Percentiles rank a stretch among this genome's conserved stretches.
Conservation (phyloP, 352 stramenopile species). For the Phytophthora cactorum region DNA sequence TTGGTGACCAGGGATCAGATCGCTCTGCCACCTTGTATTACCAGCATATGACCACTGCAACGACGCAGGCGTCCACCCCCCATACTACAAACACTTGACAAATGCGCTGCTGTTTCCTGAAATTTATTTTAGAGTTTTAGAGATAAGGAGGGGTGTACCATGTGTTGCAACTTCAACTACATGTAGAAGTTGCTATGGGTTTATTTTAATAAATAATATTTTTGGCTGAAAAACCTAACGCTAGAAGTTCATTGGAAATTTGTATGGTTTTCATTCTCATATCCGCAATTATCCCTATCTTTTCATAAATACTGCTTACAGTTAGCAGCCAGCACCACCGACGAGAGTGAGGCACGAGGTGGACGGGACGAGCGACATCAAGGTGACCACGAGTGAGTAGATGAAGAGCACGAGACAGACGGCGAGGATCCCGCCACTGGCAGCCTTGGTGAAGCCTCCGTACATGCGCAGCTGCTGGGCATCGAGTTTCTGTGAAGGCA, state of each 20-base stretch:
- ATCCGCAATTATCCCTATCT: conserved; percentile 5
- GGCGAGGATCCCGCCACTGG: conserved; percentile 35
- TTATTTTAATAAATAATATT: background rate
- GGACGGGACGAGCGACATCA: conserved; percentile 46
- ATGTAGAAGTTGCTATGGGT: too few species aligned
- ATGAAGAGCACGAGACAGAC: conserved; percentile 44
- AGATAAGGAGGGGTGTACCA: too few species aligned
- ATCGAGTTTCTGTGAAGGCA: conserved; percentile 77
- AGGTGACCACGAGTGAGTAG: conserved; percentile 44
- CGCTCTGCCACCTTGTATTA: background rate
- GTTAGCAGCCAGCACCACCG: conserved; percentile 42
- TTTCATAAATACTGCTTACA: conserved; percentile 37
- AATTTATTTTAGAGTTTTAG: too few species aligned
- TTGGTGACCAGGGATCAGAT: background rate
- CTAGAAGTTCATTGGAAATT: too few species aligned
- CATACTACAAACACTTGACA: too few species aligned
- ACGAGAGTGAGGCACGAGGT: conserved; percentile 45
- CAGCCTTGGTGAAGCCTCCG: conserved; percentile 62
- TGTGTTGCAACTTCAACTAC: too few species aligned
- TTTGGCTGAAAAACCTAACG: background rate
- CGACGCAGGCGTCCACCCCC: background rate
- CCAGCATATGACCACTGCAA: background rate
- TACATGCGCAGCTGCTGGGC: conserved; percentile 75
- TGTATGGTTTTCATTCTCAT: too few species aligned
- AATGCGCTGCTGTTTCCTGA: too few species aligned